Base-by-base conservation (phyloP, 352 stramenopile genomes). In the Pythium dissotocum region DNA sequence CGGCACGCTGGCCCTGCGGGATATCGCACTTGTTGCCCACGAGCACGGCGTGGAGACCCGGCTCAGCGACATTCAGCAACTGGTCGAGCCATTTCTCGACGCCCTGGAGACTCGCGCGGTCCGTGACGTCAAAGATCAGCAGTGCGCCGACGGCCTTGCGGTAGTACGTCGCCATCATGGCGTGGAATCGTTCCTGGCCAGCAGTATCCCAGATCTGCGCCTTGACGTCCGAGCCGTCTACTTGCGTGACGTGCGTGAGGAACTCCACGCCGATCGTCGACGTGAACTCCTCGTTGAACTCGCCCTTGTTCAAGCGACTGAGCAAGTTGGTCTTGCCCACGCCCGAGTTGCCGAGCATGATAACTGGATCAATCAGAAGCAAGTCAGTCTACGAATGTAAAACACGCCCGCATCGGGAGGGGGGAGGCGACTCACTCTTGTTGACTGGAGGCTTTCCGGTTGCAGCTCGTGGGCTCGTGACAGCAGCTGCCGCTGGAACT, bases 91-190 rank as follows among this genome's bases (percentile, higher is more conserved):
- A 93, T 14, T 75, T 78, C 60, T 91, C 79, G 9, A 91, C 67
- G 13, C 79, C 83, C 2, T 77, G 65, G 30, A 91, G 69, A 51
- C 78, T 91, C 4, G 74, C 51, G 13, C 78, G 76, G 52, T 91
- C 80, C 21, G 75, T 78, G 10, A 94, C 75, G 58, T 94, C 85
- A 49, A 90, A 94, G n/a, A 94, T 85, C 6, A 94, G 63, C n/a
- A 94, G 72, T 16, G 83, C 85, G 0, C 85, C 85, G 18, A 88
- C 76, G 26, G 85, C 82, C 62, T 93, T 95, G 48, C 89, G 84
- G 63, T 97, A 97, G 71, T 95, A 97, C 4, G 89, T 95, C 10
- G 84, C 79, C 87, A 95, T 95, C 86, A 95, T 97, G 16, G 86
- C 82, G 58, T 93, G 86, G 76, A 93, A 97, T 32, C 85, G 83